phyloP scores from a whole-genome alignment of 2,329 filamentous ascomycete genomes.

The Phaeosphaeriaceae sp. region DNA sequence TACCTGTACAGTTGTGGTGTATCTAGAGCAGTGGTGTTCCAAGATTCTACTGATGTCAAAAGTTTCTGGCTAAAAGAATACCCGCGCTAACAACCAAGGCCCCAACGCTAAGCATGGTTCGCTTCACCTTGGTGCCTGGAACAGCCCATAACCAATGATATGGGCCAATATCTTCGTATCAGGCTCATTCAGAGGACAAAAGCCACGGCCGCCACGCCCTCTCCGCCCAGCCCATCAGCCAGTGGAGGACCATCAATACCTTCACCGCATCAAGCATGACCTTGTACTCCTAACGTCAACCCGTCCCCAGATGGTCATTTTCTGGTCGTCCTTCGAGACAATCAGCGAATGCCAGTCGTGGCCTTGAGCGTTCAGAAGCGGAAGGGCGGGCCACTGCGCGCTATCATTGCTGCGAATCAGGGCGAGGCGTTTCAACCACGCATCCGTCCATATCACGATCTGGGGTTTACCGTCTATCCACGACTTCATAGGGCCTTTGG shows the following conservation, averaged over 20 bases:
- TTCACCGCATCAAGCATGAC: constrained; percentile 30
- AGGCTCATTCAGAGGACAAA: no score
- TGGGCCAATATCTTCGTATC: no score
- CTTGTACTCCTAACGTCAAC: constrained; percentile 31
- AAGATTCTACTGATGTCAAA: no score
- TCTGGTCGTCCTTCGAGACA: constrained; percentile 22
- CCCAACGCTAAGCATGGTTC: no score
- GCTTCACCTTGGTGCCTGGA: no score
- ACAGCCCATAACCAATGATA: no score
- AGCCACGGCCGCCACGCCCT: constrained; percentile 35
- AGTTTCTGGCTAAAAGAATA: no score
- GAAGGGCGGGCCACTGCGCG: constrained; percentile 21
- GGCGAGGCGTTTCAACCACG: constrained; percentile 27
- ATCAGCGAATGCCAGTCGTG: constrained; percentile 37
- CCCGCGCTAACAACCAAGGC: no score
- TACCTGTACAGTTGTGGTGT: no score
- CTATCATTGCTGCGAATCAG: constrained; percentile 8
- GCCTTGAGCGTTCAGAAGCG: constrained; percentile 30
- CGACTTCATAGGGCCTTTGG: constrained; percentile 33
- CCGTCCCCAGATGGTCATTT: constrained; percentile 24
- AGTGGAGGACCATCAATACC: constrained; percentile 30
- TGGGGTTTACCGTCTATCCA: no score
- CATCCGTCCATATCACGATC: constrained; percentile 16
- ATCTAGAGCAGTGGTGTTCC: no score
- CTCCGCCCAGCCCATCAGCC: constrained; percentile 32